A percentile compares a stretch with the other conserved stretches of the same genome.
These are phyloP conservation scores for Didymella pomorum DNA, from an alignment of 2,329 filamentous ascomycete species.

Conservation along the genomic window DNA sequence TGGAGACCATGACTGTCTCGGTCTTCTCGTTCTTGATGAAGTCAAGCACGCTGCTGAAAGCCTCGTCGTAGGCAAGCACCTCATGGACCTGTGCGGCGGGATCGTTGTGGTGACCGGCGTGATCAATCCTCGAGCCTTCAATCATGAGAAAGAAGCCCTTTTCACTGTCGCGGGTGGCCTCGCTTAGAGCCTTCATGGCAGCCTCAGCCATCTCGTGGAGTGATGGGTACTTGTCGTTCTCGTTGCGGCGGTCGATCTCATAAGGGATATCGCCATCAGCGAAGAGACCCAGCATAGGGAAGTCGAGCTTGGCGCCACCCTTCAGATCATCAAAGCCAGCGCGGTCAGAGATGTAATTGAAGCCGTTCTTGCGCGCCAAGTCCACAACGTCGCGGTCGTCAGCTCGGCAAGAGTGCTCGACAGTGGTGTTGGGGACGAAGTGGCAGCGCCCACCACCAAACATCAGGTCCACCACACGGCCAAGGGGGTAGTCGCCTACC, in stretches of 20 bases:
- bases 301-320: slow-evolving; percentile 69
- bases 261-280: slow-evolving; percentile 86
- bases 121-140: slow-evolving; percentile 94
- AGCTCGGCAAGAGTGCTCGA: slow-evolving; percentile 76
- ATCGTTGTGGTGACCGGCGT: slow-evolving; percentile 75
- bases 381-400: slow-evolving; percentile 80
- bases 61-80: slow-evolving; percentile 91
- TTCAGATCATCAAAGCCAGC: slow-evolving; percentile 78
- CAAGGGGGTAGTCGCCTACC: slow-evolving; percentile 85
- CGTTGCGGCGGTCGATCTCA: slow-evolving; percentile 85
- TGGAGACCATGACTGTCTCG: slow-evolving; percentile 83
- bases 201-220: slow-evolving; percentile 90
- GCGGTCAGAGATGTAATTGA: slow-evolving; percentile 77
- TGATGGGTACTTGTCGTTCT: slow-evolving; percentile 83
- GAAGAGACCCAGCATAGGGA: slow-evolving; percentile 88
- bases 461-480: slow-evolving; percentile 88
- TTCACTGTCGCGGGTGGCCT: slow-evolving; percentile 82
- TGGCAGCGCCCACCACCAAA: slow-evolving; percentile 92
- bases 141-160: slow-evolving; percentile 99
- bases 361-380: slow-evolving; percentile 79
- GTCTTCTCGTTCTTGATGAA: slow-evolving; percentile 79
- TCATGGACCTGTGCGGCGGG: slow-evolving; percentile 72
- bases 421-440: slow-evolving; percentile 82
- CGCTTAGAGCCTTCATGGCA: slow-evolving; percentile 79
- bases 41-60: slow-evolving; percentile 82